Base-by-base conservation (phyloP, 176 grass and related monocot species). In the Cymbopogon citratus region DNA sequence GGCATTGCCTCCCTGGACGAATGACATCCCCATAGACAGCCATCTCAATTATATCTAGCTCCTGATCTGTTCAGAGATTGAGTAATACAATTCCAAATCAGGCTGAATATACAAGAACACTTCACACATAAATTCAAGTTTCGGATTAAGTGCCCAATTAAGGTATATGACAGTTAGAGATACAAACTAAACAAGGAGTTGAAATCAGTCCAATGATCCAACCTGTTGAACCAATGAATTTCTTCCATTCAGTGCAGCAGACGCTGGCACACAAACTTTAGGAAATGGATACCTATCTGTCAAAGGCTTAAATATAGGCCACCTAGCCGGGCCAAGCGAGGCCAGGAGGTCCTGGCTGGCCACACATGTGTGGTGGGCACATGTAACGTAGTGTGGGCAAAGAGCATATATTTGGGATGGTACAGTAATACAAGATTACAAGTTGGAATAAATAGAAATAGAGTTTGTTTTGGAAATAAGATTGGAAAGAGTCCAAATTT, bases 11-110 rank as follows among this genome's bases (percentile, higher is more conserved):
- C 19, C 92, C 95, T 36, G 92, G 94, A 28, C 95, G 95, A 83
- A 92, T 79, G 60, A 97, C 84, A 71, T 97, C 90, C 26, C 95
- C 95, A 12, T 94, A 98, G 56, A 91, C 86, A 11, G 95, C 95
- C 95, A 92, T 98, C 84, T 98, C 95, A 66, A 98, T 94, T 77
- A 94, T 67, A 83, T 98, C 95, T 56, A 98, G 92, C 73, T 94
- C 95, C 78, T 89, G 92, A 44, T 94, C 95, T 97, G 80, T 51
- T 26, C 45, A 48, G 18, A 75, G 66, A 70, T 62, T 62, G 24
- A 62, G 36, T 26, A 10, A 39, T 79, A 44, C 36, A 41, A 51
- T 2, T 15, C 10, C 24, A 23, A 23, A 57, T 57, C 54, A 9
- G 54, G 10, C 21, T 57, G 21, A 57, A 9, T 10, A 21, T 10